Percentiles rank a stretch among this genome's conserved stretches.
Conservation (phyloP, 2,329 filamentous ascomycete species). For the Diplodia mutila region DNA sequence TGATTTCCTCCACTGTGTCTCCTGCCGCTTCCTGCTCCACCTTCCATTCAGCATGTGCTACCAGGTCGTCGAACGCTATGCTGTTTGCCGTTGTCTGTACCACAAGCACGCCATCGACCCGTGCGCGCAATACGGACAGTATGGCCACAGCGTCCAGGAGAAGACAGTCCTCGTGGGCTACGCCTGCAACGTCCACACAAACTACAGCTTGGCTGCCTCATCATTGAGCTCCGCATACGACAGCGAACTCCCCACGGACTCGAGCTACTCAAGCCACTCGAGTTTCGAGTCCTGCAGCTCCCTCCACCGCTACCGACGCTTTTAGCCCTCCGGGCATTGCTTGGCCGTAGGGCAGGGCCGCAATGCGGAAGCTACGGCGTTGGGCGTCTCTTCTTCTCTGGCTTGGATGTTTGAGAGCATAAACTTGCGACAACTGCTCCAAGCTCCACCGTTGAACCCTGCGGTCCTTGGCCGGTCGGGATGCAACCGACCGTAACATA, state of each 20-base stretch:
- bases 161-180: constrained; percentile 83
- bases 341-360: no score
- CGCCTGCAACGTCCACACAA: constrained; percentile 65
- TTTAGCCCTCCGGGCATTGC: background rate
- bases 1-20: background rate
- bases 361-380: no score
- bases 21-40: no score
- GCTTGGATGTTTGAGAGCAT: no score
- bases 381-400: no score
- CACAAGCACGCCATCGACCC: constrained; percentile 85
- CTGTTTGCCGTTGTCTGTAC: constrained; percentile 85
- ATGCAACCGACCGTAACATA: no score
- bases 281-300: constrained; percentile 1
- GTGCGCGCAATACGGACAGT: constrained; percentile 74
- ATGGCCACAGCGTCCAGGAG: constrained; percentile 72
- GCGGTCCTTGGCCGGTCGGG: no score
- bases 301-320: constrained; percentile 19
- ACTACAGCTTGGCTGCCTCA: constrained; percentile 17
- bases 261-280: constrained; percentile 6
- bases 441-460: no score
- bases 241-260: constrained; percentile 6
- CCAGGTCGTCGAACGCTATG: constrained; percentile 82
- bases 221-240: background rate
- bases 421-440: no score
- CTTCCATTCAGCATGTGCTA: constrained; percentile 69